Evolutionary conservation across 2,329 filamentous ascomycete genomes (phyloP), one percentile per base, ranked within the genome.

Genomic region (Penicillium brasilianum): DNA sequence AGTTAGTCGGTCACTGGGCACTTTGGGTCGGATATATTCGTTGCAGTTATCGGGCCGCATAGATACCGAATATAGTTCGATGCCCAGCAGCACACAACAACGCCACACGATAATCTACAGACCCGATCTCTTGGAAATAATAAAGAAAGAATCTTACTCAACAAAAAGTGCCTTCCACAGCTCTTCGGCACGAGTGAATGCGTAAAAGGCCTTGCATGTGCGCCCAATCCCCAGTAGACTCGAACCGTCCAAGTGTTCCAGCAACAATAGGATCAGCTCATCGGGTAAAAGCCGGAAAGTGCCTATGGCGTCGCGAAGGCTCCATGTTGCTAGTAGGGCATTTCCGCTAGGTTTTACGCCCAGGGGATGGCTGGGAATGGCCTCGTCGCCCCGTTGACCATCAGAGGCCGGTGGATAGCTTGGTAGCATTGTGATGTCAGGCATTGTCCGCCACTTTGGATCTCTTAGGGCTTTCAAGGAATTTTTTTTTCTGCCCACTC

Each of bases 301-400:
- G 16, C 93, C 93, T 63, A 87, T 85, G 41, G 81, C 83, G 52
- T 81, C 76, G 61, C 91, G 90, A 51, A 92, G 85, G 78, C 91
- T 91, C 58, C 82, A 82, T 2, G 81, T 82, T 13, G 86, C 82
- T 20, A 87, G 87, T 46, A 94, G 85, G 52, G 89, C 88, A 80
- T 99, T 98, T 39, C 94, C 95, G 63, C 90, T 85, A 1, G 95
- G 94, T 73, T 93, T 95, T 66, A 98, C 84, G 34, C 90, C 90
- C 50, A 97, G 81, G 39, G 92, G 92, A 81, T 98, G 94, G 41
- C 84, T 82, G 54, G 90, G 90, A 56, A 96, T 88, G 48, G 86
- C 85, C 69, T 81, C 75, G 71, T 69, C 73, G 55, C 39, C 55
- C 10, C 41, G 53, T 41, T 71, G 67, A 28, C 55, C 61, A 55